Conservation (phyloP, 345 rosid genomes). For the Erodium maritimum region DNA sequence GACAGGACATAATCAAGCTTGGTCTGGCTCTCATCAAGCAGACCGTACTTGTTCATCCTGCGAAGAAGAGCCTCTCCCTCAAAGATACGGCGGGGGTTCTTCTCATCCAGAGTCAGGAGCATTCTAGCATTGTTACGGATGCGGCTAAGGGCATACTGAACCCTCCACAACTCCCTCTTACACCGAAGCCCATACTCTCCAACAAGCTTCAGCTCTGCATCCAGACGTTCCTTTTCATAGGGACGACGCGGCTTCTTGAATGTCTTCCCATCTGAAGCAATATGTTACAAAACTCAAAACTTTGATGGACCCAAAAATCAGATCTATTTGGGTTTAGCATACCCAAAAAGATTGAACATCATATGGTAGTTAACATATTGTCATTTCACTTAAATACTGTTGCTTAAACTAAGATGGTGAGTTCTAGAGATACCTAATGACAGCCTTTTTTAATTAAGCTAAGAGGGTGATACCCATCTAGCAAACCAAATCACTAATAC, state of each 20-base stretch:
- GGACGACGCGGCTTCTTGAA: constrained; percentile 61
- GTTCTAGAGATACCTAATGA: too few relatives aligned
- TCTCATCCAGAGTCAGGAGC: too few relatives aligned
- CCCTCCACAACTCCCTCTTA: constrained; percentile 66
- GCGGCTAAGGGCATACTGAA: constrained; percentile 46
- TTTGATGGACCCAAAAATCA: too few relatives aligned
- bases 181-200: constrained; percentile 56
- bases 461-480: too few relatives aligned
- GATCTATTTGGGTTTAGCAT: too few relatives aligned
- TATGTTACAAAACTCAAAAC: neutral
- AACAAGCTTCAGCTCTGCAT: constrained; percentile 50
- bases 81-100: constrained; percentile 39
- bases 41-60: constrained; percentile 50
- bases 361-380: too few relatives aligned
- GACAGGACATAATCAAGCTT: constrained; percentile 70
- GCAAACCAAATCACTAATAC: too few relatives aligned
- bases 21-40: constrained; percentile 63
- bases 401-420: too few relatives aligned
- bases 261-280: constrained; percentile 38
- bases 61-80: constrained; percentile 56
- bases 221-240: constrained; percentile 54
- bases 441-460: too few relatives aligned
- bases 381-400: too few relatives aligned
- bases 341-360: too few relatives aligned
- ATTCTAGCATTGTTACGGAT: constrained; percentile 54